Base-by-base conservation (phyloP, 2,329 filamentous ascomycete species). In the Akanthomyces dipterigenus region DNA sequence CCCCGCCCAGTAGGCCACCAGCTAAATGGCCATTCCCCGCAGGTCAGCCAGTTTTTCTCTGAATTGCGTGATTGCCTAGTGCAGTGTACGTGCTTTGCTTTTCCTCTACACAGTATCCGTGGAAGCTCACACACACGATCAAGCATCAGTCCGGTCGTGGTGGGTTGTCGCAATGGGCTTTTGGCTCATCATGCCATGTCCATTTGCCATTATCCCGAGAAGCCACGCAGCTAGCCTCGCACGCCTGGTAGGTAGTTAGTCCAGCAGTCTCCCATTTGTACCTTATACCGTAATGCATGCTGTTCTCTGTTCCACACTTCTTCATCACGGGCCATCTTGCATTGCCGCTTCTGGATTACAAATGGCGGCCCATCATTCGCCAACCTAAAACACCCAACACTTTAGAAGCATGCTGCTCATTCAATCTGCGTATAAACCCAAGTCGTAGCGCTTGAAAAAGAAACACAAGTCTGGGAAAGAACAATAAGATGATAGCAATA, bases 1-100 rank as follows among this genome's bases (percentile, higher is more conserved):
- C 11, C 18, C 43, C 24, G n/a, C 59, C 60, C 60, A 61, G 60
- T 61, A 49, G 53, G 18, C 60, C 53, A 28, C 58, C 45, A 61
- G 45, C 16, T 56, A 56, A 55, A 61, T 61, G 51, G 31, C 54
- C 48, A 60, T 66, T 67, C 67, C 68, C 68, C 67, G 65, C 67
- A 66, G 57, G 63, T 50, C 63, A 63, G 62, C 66, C 63, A 67
- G 63, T 65, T 62, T 66, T 66, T 61, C 28, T 61, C 65, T 65
- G 64, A 69, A 73, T 73, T 72, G 71, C 71, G 71, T 73, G 71
- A 72, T 73, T 67, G 68, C 63, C 66, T 72, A 72, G 69, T 67
- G 69, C 62, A 67, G 51, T 60, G 48, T 54, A 58, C 62, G 60
- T 61, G 60, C 60, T 61, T 61, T 40, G 16, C 16, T 20, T 18